Evolutionary conservation across 495 filamentous ascomycete genomes (phyloP), one percentile per base, ranked within the genome.

Genomic region (Podospora australis): DNA sequence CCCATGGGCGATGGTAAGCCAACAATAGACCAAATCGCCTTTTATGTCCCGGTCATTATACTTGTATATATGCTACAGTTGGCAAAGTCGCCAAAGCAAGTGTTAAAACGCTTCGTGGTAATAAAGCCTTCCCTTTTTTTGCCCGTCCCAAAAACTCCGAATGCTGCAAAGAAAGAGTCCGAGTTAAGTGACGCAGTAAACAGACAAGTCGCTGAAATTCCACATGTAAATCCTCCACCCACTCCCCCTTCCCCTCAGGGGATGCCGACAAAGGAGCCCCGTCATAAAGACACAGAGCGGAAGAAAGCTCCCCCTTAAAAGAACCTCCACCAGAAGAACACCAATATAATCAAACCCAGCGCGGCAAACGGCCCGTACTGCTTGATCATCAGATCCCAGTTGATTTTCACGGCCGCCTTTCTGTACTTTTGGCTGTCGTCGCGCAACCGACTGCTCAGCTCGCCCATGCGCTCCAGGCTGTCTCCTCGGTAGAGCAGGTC

Each of bases 401-500:
- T 99, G 56, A 99, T 97, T 67, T 86, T 81, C 21, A 96, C 90
- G 0, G 92, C 94, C 4, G 92, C 90, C 63, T 82, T 81, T 58
- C 81, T 80, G 69, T 99, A 99, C 65, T 95, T 96, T 68, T 81
- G 85, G 61, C 86, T 91, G 64, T 99, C 92, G 58, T 99, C 92
- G 36, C 86, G 75, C 64, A 99, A 61, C 50, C 89, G 69, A 32
- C 79, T 81, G 40, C 86, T 92, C 69, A 97, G 79, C 69, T 97
- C 92, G 22, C 92, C 94, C 92, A 99, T 99, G 46, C 88, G 78
- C 70, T 99, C 94, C 52, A 99, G 69, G 59, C 84, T 92, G 62
- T 97, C 92, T 7, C 92, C 92, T 45, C 92, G 77, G 62, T 99
- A 99, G 48, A 99, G 66, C 62, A 99, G 68, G 65, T 99, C 92